phyloP scores from a whole-genome alignment of 495 filamentous ascomycete species.

The Aspergillus baeticus region DNA sequence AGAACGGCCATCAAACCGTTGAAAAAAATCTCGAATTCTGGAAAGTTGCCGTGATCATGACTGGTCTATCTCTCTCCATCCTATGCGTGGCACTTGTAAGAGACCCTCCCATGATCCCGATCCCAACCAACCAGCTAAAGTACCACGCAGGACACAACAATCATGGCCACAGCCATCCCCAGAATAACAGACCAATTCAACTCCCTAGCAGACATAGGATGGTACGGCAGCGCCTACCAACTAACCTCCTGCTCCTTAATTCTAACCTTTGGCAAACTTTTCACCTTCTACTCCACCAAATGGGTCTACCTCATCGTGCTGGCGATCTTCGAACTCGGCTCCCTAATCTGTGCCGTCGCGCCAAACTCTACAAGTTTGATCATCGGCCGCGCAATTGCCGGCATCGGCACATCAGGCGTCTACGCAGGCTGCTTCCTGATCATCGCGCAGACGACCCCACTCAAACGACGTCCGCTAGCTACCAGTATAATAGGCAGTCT shows the following conservation, averaged over 20 bases:
- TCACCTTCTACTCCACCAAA: constrained; percentile 61
- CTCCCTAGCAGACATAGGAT: constrained; percentile 40
- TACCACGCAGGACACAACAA: not conserved
- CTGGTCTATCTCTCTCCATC: too few species aligned
- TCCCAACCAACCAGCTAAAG: too few species aligned
- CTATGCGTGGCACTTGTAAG: too few species aligned
- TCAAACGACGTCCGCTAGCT: not conserved
- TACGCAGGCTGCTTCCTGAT: constrained; percentile 47
- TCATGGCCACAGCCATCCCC: constrained; percentile 7
- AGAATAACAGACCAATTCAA: constrained; percentile 51
- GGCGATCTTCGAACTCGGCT: constrained; percentile 60
- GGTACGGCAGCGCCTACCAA: constrained; percentile 55
- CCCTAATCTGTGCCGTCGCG: constrained; percentile 67
- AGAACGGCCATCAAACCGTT: too few species aligned
- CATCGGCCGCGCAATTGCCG: constrained; percentile 50
- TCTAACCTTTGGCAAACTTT: constrained; percentile 58
- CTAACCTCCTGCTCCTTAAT: constrained; percentile 47
- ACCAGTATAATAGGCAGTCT: constrained; percentile 16
- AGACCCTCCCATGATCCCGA: too few species aligned
- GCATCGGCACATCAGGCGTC: constrained; percentile 42
- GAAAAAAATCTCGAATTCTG: too few species aligned
- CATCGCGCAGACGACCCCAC: constrained; percentile 27
- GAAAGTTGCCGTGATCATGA: too few species aligned
- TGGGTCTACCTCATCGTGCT: constrained; percentile 60
- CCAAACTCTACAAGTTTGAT: constrained; percentile 66